These are phyloP conservation scores for Fusarium cicatricum DNA, from an alignment of 2,329 filamentous ascomycete genomes.

Conservation along the genomic window DNA sequence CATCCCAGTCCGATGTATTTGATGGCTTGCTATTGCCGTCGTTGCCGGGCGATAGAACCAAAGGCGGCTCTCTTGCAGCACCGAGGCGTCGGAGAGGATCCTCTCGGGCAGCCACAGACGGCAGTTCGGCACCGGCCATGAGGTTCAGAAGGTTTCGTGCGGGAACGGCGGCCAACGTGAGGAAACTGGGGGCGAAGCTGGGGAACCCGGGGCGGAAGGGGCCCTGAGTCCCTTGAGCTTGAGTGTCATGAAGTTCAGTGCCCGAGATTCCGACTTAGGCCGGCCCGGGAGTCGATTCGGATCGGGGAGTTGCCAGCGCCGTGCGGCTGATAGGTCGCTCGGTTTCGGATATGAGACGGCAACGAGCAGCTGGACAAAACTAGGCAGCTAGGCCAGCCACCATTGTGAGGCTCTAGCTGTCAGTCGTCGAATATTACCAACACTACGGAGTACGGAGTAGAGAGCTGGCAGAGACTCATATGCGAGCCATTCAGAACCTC, in stretches of 20 bases:
- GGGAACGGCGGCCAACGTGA: slow-evolving; percentile 25
- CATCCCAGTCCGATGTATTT: slow-evolving; percentile 5
- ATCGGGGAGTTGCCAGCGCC: slow-evolving; percentile 1
- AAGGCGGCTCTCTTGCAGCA: background rate
- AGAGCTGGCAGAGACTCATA: slow-evolving; percentile 12
- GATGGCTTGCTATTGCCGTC: slow-evolving; percentile 24
- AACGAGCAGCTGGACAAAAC: background rate
- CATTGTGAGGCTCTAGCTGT: slow-evolving; percentile 10
- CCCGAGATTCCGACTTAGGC: slow-evolving; percentile 1
- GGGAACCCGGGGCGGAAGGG: slow-evolving; percentile 14
- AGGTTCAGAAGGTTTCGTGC: slow-evolving; percentile 9
- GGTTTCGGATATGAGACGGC: slow-evolving; percentile 22
- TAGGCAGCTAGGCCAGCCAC: background rate
- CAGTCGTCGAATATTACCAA: background rate
- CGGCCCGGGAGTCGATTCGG: slow-evolving; percentile 14
- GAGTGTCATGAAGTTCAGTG: background rate
- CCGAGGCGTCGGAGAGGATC: background rate
- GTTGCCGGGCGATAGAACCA: slow-evolving; percentile 5
- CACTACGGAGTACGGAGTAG: no score
- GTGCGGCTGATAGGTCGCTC: slow-evolving; percentile 16
- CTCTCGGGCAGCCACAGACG: slow-evolving; percentile 7
- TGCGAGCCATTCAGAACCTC: slow-evolving; percentile 4
- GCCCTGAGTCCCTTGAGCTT: slow-evolving; percentile 7
- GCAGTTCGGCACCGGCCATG: slow-evolving; percentile 2
- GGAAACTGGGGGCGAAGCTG: slow-evolving; percentile 1